phyloP scores from a whole-genome alignment of 2,329 filamentous ascomycete genomes.

The Catunica adiposa region DNA sequence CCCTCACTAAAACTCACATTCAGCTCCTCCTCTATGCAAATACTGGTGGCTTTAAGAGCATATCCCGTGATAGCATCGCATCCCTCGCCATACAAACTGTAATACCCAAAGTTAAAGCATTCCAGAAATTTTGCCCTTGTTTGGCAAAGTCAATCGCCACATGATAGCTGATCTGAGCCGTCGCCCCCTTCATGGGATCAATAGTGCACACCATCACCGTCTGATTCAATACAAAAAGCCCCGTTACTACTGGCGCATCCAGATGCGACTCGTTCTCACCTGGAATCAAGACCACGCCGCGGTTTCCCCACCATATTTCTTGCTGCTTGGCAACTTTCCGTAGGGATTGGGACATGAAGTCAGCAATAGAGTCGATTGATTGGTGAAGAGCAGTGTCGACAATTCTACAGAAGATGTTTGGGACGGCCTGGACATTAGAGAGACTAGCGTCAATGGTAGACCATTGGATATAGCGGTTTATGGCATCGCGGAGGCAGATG shows the following conservation, averaged over 20 bases:
- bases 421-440: slow-evolving; percentile 21
- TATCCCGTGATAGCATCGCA: slow-evolving; percentile 8
- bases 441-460: slow-evolving; percentile 27
- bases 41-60: slow-evolving; percentile 1
- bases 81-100: slow-evolving; percentile 11
- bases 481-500: slow-evolving; percentile 21
- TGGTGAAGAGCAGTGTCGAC: slow-evolving; percentile 20
- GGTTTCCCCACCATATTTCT: slow-evolving; percentile 22
- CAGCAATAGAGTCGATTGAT: slow-evolving; percentile 19
- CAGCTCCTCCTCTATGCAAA: no score
- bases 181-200: slow-evolving; percentile 23
- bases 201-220: slow-evolving; percentile 25
- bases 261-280: slow-evolving; percentile 12
- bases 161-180: slow-evolving; percentile 27
- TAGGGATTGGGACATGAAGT: slow-evolving; percentile 24
- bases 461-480: slow-evolving; percentile 25
- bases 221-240: slow-evolving; percentile 26
- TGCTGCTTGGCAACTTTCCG: slow-evolving; percentile 23
- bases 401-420: slow-evolving; percentile 25
- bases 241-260: slow-evolving; percentile 26
- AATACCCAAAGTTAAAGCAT: slow-evolving; percentile 27
- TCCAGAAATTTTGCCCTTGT: slow-evolving; percentile 27
- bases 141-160: slow-evolving; percentile 27
- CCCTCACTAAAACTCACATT: no score
- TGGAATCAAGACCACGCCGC: neutral